Percentiles rank a stretch among this genome's conserved stretches.
Evolutionary conservation across 305 asterid genomes (phyloP).

Genomic region (Lippia alba): DNA sequence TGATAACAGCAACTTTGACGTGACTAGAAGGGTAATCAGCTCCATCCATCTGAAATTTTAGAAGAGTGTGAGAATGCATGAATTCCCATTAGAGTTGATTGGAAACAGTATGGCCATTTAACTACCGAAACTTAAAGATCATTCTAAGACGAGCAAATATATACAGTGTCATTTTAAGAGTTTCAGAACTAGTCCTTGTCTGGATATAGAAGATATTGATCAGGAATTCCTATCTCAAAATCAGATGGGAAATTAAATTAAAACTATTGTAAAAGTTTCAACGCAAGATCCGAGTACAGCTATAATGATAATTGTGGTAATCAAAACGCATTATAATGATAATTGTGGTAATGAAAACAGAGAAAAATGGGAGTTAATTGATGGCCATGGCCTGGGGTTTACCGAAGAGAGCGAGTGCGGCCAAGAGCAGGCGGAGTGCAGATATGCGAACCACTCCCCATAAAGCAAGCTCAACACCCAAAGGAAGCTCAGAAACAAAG

Average conservation of each 20-base stretch:
- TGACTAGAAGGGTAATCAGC: constrained; percentile 53
- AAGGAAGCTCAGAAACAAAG: constrained; percentile 58
- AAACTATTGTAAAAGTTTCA: constrained; percentile 11
- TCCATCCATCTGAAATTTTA: constrained; percentile 54
- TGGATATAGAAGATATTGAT: neutral
- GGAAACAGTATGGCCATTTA: neutral
- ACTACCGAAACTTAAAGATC: constrained; percentile 19
- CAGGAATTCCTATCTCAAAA: neutral
- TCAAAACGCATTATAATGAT: constrained; percentile 14
- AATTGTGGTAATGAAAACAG: neutral
- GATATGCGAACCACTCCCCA: constrained; percentile 92
- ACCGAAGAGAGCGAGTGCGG: constrained; percentile 63
- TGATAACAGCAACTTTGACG: constrained; percentile 77
- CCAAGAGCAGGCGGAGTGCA: constrained; percentile 89
- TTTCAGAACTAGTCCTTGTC: neutral
- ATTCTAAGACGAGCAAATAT: neutral
- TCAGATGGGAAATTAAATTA: neutral
- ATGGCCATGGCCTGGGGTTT: no score
- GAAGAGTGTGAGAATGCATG: constrained; percentile 29
- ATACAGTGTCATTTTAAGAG: neutral
- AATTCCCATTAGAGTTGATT: neutral
- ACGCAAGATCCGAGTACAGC: constrained; percentile 38
- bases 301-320: no score
- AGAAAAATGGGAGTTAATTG: neutral
- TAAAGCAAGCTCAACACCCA: constrained; percentile 84